phyloP scores from a whole-genome alignment of 768 basidiomycete genomes.

The Kwoniella heveanensis region DNA sequence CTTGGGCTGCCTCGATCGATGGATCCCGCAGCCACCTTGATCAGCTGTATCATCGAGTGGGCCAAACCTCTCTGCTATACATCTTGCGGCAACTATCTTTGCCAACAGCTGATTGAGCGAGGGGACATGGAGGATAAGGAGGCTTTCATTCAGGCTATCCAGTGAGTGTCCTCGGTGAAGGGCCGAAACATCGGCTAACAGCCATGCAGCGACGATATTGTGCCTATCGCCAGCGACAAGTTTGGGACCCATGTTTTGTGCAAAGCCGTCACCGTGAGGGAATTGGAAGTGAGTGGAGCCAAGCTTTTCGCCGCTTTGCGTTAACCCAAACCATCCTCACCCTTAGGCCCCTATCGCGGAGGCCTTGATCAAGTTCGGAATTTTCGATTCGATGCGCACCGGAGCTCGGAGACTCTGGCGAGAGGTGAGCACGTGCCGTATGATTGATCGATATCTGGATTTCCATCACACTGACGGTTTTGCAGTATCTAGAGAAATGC shows the following conservation, averaged over 20 bases:
- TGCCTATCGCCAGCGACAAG: conserved; percentile 50
- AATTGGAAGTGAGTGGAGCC: conserved; percentile 45
- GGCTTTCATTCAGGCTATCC: conserved; percentile 44
- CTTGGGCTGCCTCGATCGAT: conserved; percentile 21
- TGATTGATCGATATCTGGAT: background rate
- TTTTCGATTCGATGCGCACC: conserved; percentile 50
- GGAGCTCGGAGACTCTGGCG: conserved; percentile 52
- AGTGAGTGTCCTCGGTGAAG: conserved; percentile 25
- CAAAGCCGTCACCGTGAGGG: conserved; percentile 46
- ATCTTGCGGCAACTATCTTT: conserved; percentile 53
- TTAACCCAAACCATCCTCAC: background rate
- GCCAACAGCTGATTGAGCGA: conserved; percentile 51
- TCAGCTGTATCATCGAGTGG: conserved; percentile 39
- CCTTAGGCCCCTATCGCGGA: conserved; percentile 36
- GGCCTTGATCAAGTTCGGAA: conserved; percentile 43
- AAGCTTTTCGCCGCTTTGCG: no score
- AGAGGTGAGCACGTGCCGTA: conserved; percentile 31
- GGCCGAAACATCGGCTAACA: background rate
- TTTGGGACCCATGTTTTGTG: conserved; percentile 54
- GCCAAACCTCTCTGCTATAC: conserved; percentile 40
- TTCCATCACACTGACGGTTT: background rate
- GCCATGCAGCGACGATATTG: conserved; percentile 37
- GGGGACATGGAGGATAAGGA: conserved; percentile 35
- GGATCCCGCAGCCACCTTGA: conserved; percentile 20
- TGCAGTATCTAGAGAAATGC: conserved; percentile 47